A percentile compares a stretch with the other conserved stretches of the same genome.
These are phyloP conservation scores for Nemophila menziesii DNA, from an alignment of 257 asterid species.

Conservation along the genomic window DNA sequence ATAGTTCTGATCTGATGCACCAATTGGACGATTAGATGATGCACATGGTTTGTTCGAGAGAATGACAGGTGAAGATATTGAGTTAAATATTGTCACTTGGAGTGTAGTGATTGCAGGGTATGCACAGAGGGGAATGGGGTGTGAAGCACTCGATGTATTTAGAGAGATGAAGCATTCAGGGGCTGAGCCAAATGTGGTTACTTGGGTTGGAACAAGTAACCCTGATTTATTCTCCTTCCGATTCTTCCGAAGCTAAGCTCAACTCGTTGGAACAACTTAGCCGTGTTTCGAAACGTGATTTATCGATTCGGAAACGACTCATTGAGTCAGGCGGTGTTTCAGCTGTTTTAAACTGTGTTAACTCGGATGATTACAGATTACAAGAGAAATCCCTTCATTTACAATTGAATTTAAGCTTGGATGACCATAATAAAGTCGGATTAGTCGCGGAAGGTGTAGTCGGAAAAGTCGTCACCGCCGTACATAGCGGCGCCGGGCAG, in stretches of 20 bases:
- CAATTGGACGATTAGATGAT: too few relatives aligned
- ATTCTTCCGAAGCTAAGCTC: slow-evolving; percentile 21
- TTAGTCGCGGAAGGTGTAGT: slow-evolving; percentile 82
- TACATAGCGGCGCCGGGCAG: slow-evolving; percentile 65
- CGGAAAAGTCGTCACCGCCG: slow-evolving; percentile 52
- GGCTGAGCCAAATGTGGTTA: too few relatives aligned
- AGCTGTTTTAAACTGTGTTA: slow-evolving; percentile 49
- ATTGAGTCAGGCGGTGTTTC: slow-evolving; percentile 83
- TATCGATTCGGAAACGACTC: slow-evolving; percentile 41
- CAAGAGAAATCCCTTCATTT: slow-evolving; percentile 75
- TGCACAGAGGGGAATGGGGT: too few relatives aligned
- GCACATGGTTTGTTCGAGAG: too few relatives aligned
- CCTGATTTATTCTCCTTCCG: slow-evolving; percentile 31
- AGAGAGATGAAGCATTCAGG: too few relatives aligned
- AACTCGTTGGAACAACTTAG: slow-evolving; percentile 49
- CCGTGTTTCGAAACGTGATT: slow-evolving; percentile 55
- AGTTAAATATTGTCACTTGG: too few relatives aligned
- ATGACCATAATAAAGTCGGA: slow-evolving; percentile 86
- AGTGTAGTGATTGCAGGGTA: too few relatives aligned
- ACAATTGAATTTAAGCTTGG: slow-evolving; percentile 71
- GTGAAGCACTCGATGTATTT: too few relatives aligned
- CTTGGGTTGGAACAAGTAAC: too few relatives aligned
- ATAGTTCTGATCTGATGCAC: too few relatives aligned
- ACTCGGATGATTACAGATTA: slow-evolving; percentile 40
- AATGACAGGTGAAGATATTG: too few relatives aligned